Evolutionary conservation across 257 asterid genomes (phyloP).

Genomic region (Gentiana dahurica): DNA sequence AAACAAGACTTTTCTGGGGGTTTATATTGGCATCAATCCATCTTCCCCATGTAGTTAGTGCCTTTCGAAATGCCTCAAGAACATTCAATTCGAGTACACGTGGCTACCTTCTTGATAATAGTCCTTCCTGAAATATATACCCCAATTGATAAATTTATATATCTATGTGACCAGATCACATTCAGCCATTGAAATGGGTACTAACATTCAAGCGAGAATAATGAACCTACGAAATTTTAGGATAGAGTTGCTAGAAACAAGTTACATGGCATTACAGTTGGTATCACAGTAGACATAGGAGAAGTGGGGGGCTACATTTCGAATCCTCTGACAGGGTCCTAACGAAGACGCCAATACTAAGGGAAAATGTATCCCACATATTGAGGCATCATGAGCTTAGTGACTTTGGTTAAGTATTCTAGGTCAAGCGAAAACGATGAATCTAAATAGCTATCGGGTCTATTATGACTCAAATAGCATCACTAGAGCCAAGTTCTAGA

Average conservation of each 20-base stretch:
- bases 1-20: slow-evolving; percentile 44
- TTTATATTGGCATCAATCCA: slow-evolving; percentile 55
- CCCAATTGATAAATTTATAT: neutral
- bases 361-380: no score
- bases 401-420: no score
- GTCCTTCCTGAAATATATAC: slow-evolving; percentile 45
- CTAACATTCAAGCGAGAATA: neutral
- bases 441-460: no score
- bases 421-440: no score
- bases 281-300: no score
- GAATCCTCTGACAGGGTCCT: no score
- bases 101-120: slow-evolving; percentile 73
- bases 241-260: neutral
- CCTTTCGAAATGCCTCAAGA: slow-evolving; percentile 54
- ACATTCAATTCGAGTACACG: slow-evolving; percentile 46
- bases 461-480: no score
- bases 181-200: neutral
- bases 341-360: no score
- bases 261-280: neutral
- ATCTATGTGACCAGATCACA: neutral
- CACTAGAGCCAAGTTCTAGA: no score
- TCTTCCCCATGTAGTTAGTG: slow-evolving; percentile 60
- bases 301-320: no score
- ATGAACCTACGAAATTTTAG: neutral
- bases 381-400: no score